Conservation (phyloP, 192 early-diverging fungal species). For the Nowakowskiella sp. region DNA sequence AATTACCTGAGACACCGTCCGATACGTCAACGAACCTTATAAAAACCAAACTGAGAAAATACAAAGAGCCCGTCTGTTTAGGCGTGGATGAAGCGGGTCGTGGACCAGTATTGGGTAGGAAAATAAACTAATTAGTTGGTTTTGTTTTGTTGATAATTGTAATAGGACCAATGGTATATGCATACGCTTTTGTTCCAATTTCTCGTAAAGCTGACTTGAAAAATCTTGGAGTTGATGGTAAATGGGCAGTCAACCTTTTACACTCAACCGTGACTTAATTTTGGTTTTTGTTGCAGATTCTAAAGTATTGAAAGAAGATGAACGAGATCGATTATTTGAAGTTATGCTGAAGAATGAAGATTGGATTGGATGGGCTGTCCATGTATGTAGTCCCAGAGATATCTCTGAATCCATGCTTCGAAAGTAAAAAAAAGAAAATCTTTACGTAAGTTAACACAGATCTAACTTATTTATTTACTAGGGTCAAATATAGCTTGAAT, state of each 20-base stretch:
- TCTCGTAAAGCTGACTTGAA: constrained; percentile 56
- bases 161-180: constrained; percentile 93
- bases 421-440: constrained; percentile 35
- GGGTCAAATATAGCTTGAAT: constrained; percentile 87
- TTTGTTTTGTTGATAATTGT: constrained; percentile 14
- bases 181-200: constrained; percentile 69
- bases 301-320: constrained; percentile 76
- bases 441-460: not conserved
- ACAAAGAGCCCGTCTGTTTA: constrained; percentile 37
- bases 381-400: constrained; percentile 77
- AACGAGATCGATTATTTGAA: constrained; percentile 64
- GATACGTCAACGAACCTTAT: no score
- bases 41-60: no score
- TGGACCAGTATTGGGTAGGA: constrained; percentile 79
- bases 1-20: no score
- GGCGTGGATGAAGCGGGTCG: constrained; percentile 97
- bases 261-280: not conserved
- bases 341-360: constrained; percentile 46
- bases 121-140: constrained; percentile 11
- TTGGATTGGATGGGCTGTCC: constrained; percentile 77
- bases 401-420: constrained; percentile 88
- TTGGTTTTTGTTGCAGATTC: constrained; percentile 58
- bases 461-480: constrained; percentile 8
- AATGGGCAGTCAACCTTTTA: not conserved
- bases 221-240: constrained; percentile 76